Conservation (phyloP, 441 rosid genomes). For the Biscutella laevigata region DNA sequence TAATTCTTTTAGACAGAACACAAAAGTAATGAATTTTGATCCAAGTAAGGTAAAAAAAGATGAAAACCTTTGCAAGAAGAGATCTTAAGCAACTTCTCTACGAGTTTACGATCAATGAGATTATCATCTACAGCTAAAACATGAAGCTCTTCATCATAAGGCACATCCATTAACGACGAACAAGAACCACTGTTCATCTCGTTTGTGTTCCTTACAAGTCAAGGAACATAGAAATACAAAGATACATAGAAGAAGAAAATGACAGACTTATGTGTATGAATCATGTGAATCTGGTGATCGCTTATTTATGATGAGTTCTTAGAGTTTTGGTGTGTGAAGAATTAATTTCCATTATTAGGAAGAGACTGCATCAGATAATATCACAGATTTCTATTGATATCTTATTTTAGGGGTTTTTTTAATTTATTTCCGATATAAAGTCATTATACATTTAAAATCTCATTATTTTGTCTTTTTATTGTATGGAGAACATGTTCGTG, state of each 20-base stretch:
- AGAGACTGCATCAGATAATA: slow-evolving; percentile 29
- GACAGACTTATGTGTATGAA: slow-evolving; percentile 31
- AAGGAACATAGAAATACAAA: slow-evolving; percentile 12
- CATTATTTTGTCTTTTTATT: slow-evolving; percentile 16
- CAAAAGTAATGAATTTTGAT: background rate
- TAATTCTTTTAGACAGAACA: background rate
- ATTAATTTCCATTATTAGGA: slow-evolving; percentile 8
- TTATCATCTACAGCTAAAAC: slow-evolving; percentile 90
- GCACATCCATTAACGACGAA: slow-evolving; percentile 23
- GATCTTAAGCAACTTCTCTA: slow-evolving; percentile 63
- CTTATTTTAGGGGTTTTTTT: slow-evolving; percentile 36
- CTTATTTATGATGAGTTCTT: slow-evolving; percentile 29
- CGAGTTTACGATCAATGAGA: slow-evolving; percentile 61
- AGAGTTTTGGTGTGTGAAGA: slow-evolving; percentile 11
- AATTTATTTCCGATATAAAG: slow-evolving; percentile 39
- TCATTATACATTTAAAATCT: slow-evolving; percentile 20
- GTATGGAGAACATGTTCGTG: slow-evolving; percentile 22
- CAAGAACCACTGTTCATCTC: slow-evolving; percentile 22
- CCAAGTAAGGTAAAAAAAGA: background rate
- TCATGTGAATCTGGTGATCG: slow-evolving; percentile 23
- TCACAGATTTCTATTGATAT: slow-evolving; percentile 68
- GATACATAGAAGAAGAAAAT: slow-evolving; percentile 17
- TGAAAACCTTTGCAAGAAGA: slow-evolving; percentile 73
- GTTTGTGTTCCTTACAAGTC: slow-evolving; percentile 19
- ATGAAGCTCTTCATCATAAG: slow-evolving; percentile 45